Base-by-base conservation (phyloP, 1,284 basidiomycete species). In the Volvariella surrecta region DNA sequence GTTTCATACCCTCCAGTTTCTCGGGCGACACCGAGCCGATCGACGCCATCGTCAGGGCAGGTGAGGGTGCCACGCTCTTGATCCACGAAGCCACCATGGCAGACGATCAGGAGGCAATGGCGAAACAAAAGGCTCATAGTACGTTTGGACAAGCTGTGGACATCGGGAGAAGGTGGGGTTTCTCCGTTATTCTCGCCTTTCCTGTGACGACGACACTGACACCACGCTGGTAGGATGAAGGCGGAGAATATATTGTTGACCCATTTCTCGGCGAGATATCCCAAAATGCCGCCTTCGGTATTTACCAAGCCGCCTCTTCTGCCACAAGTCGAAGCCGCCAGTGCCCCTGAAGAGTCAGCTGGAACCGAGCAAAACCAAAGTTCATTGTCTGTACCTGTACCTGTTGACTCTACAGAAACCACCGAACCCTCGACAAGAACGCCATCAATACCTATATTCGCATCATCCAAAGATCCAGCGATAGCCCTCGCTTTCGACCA, bases 11-110 rank as follows among this genome's bases (percentile, higher is more conserved):
- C n/a, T n/a, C n/a, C 52, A 82, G 84, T 43, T 84, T 76, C 53
- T 96, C 93, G 3, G 94, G 85, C 3, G 94, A 98, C 59, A 97
- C 94, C 0, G 74, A 77, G 59, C 93, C 93, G 0, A 79, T 80
- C 15, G 64, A 81, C 2, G 70, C 68, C 16, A 70, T 98, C 3
- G 76, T 84, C 18, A 59, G 70, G 32, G 82, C 79, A 0, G 92
- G 87, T 0, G 55, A 70, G 40, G 67, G 71, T 43, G 82, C 87
- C 0, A 91, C 89, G 0, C 60, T 98, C 4, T 70, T 98, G 28
- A 93, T 98, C 37, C 94, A 98, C 58, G 94, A 98, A 61, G 90
- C 94, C 0, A 92, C 92, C 2, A 82, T 97, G 72, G 82, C 78
- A 2, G 83, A 92, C 50, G 79, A 81, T 45, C 71, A 89, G 52